Evolutionary conservation across 2,329 filamentous ascomycete genomes (phyloP).

Genomic region (Achaetomium macrosporum): DNA sequence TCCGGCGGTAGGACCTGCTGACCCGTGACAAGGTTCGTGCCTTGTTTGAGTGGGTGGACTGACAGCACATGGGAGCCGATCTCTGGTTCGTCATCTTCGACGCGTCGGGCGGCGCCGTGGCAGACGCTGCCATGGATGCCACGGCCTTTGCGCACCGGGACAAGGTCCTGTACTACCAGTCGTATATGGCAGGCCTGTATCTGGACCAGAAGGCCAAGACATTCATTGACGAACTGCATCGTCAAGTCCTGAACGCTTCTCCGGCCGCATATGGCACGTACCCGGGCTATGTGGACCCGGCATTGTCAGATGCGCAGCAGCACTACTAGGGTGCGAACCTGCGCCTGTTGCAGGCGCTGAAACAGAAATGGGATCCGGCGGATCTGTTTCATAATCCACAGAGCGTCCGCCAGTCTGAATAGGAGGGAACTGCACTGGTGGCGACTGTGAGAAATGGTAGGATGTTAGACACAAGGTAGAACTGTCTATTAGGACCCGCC

Average conservation of each 20-base stretch:
- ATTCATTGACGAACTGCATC: constrained; percentile 49
- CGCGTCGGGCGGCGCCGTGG: constrained; percentile 53
- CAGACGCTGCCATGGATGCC: constrained; percentile 47
- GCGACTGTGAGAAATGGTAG: background rate
- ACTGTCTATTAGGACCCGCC: too few species aligned
- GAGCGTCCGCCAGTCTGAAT: constrained; percentile 35
- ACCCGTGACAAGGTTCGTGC: constrained; percentile 38
- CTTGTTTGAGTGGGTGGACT: constrained; percentile 50
- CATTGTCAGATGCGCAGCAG: constrained; percentile 39
- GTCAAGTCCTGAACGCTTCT: constrained; percentile 34
- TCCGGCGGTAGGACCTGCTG: constrained; percentile 44
- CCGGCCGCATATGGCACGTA: constrained; percentile 46
- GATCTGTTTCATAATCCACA: constrained; percentile 56
- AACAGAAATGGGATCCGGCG: constrained; percentile 45
- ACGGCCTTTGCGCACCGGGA: constrained; percentile 61
- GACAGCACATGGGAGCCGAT: constrained; percentile 42
- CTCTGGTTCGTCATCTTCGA: constrained; percentile 60
- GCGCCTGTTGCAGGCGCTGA: constrained; percentile 41
- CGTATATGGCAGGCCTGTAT: constrained; percentile 49
- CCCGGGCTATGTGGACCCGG: constrained; percentile 57
- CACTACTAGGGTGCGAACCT: constrained; percentile 54
- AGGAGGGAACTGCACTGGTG: background rate
- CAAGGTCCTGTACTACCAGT: constrained; percentile 58
- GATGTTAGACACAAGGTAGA: too few species aligned
- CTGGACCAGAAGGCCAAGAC: constrained; percentile 41